Base-by-base conservation (phyloP, 2,329 filamentous ascomycete species). In the Alternaria ethzedia region DNA sequence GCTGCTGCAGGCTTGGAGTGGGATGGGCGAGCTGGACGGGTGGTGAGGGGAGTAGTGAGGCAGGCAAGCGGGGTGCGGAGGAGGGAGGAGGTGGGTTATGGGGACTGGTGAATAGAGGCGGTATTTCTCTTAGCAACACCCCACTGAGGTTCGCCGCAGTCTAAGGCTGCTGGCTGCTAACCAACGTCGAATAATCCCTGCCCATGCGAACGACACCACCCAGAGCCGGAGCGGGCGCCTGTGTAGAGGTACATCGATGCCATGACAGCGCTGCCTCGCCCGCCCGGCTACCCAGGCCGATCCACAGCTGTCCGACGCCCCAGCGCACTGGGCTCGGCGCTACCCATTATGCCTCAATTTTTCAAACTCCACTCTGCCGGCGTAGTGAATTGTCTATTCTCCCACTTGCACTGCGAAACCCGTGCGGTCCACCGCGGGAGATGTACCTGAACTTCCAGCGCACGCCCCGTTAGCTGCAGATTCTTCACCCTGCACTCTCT, bases 41-140 rank as follows among this genome's bases (percentile, higher is more conserved):
- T n/a, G 44, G 26, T 26, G 64, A 54, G 49, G 58, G 59, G 17
- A 44, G 41, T 25, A 52, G 46, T 23, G 26, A 32, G 46, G 46
- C 20, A 17, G 59, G 36, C 54, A 57, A 45, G 61, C 57, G 70
- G 68, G 59, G 60, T 52, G 65, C 47, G 61, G 70, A 64, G 64
- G 56, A 51, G 59, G 57, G 57, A 32, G 45, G 61, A 59, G 49
- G 57, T 45, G 60, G 51, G 61, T 65, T 61, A 61, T 52, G 59
- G 65, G 51, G 54, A 66, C 64, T 54, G 57, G 69, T 67, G 69
- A 60, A 61, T 61, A 56, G 67, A 66, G 64, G 58, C 52, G 60
- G 54, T 74, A 72, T 74, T 74, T 75, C 70, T 72, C 70, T 71
- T 73, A 68, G 64, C 67, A 65, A 62, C 66, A 73, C 70, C 64